Evolutionary conservation across 106 monocot species (phyloP).

Genomic region (Alisma plantagoaquatica): DNA sequence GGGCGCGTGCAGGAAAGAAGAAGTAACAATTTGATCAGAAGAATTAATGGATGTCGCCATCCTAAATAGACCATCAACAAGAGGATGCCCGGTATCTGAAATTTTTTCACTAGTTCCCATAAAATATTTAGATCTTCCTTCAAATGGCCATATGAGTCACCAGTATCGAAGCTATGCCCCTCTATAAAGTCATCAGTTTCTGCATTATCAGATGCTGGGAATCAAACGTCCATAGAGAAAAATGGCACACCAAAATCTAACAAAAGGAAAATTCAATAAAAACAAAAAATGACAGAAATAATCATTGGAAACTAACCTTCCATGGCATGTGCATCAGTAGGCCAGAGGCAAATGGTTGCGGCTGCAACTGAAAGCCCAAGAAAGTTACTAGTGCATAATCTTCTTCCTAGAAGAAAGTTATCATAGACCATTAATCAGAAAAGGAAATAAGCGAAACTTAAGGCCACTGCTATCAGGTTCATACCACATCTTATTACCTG

Average conservation of each 20-base stretch:
- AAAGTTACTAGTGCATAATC: conserved; percentile 24
- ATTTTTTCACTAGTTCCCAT: conserved; percentile 54
- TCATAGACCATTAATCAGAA: too few relatives aligned
- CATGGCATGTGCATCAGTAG: conserved; percentile 31
- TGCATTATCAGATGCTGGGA: too few relatives aligned
- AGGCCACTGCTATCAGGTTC: background rate
- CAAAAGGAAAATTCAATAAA: background rate
- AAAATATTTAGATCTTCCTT: conserved; percentile 40
- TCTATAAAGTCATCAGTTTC: background rate
- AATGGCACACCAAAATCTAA: too few relatives aligned
- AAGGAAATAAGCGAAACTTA: too few relatives aligned
- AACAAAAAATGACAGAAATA: background rate
- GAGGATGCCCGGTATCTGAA: conserved; percentile 53
- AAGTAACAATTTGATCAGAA: conserved; percentile 46
- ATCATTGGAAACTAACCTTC: conserved; percentile 27
- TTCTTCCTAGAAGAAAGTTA: too few relatives aligned
- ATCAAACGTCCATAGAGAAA: too few relatives aligned
- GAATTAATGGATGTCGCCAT: conserved; percentile 57
- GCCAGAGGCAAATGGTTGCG: conserved; percentile 10
- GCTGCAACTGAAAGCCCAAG: conserved; percentile 26
- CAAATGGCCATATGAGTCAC: conserved; percentile 29
- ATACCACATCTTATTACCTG: background rate
- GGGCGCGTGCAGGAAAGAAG: conserved; percentile 78
- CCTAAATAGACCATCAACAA: conserved; percentile 41
- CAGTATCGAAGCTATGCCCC: conserved; percentile 20